A percentile compares a stretch with the other conserved stretches of the same genome.
These are phyloP conservation scores for Trichoderma orchidacearum DNA, from an alignment of 495 filamentous ascomycete species.

Conservation along the genomic window DNA sequence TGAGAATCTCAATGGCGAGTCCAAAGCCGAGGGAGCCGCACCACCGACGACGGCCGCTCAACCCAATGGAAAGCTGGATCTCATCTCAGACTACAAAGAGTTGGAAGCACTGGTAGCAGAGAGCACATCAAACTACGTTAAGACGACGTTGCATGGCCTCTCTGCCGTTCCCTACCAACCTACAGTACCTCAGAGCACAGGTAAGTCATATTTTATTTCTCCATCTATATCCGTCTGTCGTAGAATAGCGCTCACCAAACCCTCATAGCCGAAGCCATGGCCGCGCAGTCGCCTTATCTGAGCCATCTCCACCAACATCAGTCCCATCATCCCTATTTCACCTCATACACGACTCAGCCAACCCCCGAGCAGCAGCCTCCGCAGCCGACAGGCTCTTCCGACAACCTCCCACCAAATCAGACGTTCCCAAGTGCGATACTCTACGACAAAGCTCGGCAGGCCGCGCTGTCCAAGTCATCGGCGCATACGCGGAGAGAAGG, in stretches of 20 bases:
- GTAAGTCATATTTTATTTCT: slow-evolving; percentile 9
- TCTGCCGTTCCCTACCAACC: slow-evolving; percentile 19
- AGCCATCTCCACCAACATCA: slow-evolving; percentile 12
- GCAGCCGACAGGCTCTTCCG: slow-evolving; percentile 18
- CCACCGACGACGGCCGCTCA: slow-evolving; percentile 8
- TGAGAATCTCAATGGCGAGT: slow-evolving; percentile 7
- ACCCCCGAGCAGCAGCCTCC: slow-evolving; percentile 9
- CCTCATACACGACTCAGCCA: neutral
- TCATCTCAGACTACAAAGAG: neutral
- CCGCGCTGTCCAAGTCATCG: slow-evolving; percentile 66
- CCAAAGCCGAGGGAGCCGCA: slow-evolving; percentile 15
- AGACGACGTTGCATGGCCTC: slow-evolving; percentile 15
- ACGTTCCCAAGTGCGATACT: slow-evolving; percentile 64
- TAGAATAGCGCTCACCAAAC: too few species aligned
- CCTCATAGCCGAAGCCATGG: slow-evolving; percentile 18
- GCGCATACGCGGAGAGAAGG: slow-evolving; percentile 61
- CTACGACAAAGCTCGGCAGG: slow-evolving; percentile 71
- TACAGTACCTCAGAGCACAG: slow-evolving; percentile 15
- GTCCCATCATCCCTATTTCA: slow-evolving; percentile 6
- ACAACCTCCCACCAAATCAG: slow-evolving; percentile 48
- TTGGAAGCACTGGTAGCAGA: slow-evolving; percentile 9
- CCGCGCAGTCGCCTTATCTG: slow-evolving; percentile 9
- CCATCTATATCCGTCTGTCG: neutral
- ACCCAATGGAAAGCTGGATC: neutral
- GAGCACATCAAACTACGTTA: slow-evolving; percentile 12